Base-by-base conservation (phyloP, 2,329 filamentous ascomycete genomes). In the Cladobotryum protrusum region DNA sequence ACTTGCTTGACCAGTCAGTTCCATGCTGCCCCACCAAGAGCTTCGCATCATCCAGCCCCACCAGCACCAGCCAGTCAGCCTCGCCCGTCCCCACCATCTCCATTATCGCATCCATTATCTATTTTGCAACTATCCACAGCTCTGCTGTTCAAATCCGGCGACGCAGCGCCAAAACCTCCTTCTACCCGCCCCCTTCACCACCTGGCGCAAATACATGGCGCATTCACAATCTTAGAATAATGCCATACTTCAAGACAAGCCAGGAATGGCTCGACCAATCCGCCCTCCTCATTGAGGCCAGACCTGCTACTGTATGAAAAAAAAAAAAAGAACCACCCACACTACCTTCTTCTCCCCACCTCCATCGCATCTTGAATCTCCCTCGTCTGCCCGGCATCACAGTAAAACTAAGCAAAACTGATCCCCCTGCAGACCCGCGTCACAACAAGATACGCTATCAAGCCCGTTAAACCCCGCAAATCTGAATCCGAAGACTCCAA, bases 251-350 rank as follows among this genome's bases (percentile, higher is more conserved):
- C 66, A 74, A 79, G 46, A 90, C 88, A 51, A 87, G 87, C 69
- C 85, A 95, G 70, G 86, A 91, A 72, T 99, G 90, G 87, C 87
- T 96, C 58, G 83, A 86, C 61, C 87, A 96, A 69, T 96, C 92
- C 13, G 76, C 83, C 15, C 82, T 91, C 53, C 83, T 99, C 51
- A 76, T 99, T 48, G 82, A 93, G 71, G 92, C 93, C 49, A 84
- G 89, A 43, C 93, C 93, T 4, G 81, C 81, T 33, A 90, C 87
- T 37, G 92, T 95, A 81, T 56, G 81, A 45, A 13, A 7, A 19
- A 42, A 18, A 24, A 24, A 7, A 19, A 24, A 14, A 24, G 18
- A 18, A 8, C 5, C 18, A n/a, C 29, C n/a, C 29, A 18, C 36
- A 13, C 14, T 32, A 20, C 17, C 12, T 19, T 33, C 29, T 13